Conservation (phyloP, 2,329 filamentous ascomycete species). For the Pyricularia sp. region DNA sequence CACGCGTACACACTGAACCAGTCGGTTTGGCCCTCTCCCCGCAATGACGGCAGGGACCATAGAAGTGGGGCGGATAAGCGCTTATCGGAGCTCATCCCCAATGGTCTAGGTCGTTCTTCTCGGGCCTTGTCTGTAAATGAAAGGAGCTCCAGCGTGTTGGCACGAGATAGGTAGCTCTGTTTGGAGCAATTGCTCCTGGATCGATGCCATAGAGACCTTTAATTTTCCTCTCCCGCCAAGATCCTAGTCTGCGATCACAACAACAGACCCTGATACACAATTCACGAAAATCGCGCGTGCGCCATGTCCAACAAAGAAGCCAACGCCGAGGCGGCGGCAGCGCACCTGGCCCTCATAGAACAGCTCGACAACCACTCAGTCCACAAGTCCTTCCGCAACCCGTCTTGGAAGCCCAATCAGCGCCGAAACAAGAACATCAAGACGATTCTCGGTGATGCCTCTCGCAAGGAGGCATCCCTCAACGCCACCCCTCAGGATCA, state of each 20-base stretch:
- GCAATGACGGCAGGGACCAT: neutral
- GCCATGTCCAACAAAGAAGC: constrained; percentile 8
- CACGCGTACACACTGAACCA: neutral
- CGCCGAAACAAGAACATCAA: constrained; percentile 99
- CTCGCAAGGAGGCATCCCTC: constrained; percentile 81
- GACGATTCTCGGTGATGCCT: constrained; percentile 83
- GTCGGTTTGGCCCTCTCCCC: neutral
- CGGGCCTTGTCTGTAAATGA: too few species aligned
- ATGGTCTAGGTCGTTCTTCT: neutral
- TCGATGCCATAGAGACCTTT: neutral
- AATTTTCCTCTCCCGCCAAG: neutral
- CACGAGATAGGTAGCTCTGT: neutral
- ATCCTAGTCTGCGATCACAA: neutral
- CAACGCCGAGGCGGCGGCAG: constrained; percentile 60
- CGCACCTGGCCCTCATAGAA: constrained; percentile 80
- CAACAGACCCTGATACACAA: neutral
- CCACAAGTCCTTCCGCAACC: constrained; percentile 83
- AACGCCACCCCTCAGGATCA: constrained; percentile 66
- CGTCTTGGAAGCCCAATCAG: constrained; percentile 82
- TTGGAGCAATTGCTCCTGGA: neutral
- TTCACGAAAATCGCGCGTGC: neutral
- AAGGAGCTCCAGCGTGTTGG: neutral
- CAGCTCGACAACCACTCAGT: constrained; percentile 82
- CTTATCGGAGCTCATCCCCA: neutral
- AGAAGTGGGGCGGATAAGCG: neutral